These are phyloP conservation scores for Paraurostyla sp. DNA, from an alignment of 73 alveolate species.

Conservation along the genomic window DNA sequence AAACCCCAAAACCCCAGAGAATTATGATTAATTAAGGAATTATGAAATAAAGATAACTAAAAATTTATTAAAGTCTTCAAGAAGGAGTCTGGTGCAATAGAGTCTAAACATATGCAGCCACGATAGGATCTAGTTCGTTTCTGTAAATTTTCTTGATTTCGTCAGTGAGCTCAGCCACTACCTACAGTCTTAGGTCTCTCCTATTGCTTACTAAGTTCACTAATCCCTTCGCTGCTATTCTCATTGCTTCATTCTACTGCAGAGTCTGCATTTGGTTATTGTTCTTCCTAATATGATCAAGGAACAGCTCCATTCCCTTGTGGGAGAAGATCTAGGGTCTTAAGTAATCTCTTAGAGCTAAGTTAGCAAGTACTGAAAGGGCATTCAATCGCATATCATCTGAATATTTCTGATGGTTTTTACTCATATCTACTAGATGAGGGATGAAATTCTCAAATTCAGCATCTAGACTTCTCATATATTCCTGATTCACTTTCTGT, in stretches of 20 bases:
- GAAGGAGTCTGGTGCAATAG: conserved; percentile 66
- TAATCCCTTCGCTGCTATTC: conserved; percentile 89
- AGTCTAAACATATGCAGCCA: conserved; percentile 85
- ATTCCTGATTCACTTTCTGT: conserved; percentile 41
- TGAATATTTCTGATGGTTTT: conserved; percentile 61
- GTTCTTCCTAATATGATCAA: conserved; percentile 72
- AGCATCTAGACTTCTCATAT: conserved; percentile 68
- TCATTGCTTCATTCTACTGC: conserved; percentile 78
- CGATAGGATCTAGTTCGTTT: conserved; percentile 88
- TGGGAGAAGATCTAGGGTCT: conserved; percentile 81
- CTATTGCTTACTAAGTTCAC: conserved; percentile 82
- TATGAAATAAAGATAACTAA: too few species aligned
- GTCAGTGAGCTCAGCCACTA: conserved; percentile 84
- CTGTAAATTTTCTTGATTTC: conserved; percentile 84
- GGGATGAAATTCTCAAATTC: conserved; percentile 89
- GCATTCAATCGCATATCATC: conserved; percentile 76
- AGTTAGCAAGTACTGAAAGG: conserved; percentile 78
- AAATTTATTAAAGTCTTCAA: background rate
- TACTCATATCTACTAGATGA: conserved; percentile 75
- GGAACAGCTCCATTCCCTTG: conserved; percentile 84
- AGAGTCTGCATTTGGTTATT: conserved; percentile 25
- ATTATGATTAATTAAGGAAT: too few species aligned
- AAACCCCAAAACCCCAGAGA: too few species aligned
- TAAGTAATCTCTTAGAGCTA: conserved; percentile 86
- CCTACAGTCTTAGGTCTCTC: conserved; percentile 83